Evolutionary conservation across 2,329 filamentous ascomycete genomes (phyloP).

Genomic region (Pseudohalonectria lignicola): DNA sequence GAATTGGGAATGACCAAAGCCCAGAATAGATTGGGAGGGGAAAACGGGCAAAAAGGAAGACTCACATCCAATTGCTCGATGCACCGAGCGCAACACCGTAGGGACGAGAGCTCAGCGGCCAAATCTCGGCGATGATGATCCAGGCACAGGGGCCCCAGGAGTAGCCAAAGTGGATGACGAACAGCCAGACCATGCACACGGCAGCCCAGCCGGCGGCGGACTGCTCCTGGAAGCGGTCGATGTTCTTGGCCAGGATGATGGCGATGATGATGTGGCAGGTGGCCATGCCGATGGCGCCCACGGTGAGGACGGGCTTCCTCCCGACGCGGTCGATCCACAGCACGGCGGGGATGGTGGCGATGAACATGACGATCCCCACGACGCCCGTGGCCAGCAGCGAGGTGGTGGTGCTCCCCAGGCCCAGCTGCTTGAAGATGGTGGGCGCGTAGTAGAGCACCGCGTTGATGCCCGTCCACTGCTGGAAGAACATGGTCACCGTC

Average conservation of each 20-base stretch:
- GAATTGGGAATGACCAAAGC: too few relatives aligned
- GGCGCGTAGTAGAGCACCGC: conserved; percentile 60
- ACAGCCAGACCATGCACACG: conserved; percentile 60
- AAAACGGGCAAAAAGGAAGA: background rate
- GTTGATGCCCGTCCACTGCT: conserved; percentile 41
- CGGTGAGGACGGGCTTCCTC: conserved; percentile 48
- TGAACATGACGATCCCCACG: conserved; percentile 59
- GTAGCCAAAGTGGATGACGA: conserved; percentile 61
- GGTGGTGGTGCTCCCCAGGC: conserved; percentile 36
- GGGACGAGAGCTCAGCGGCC: conserved; percentile 57
- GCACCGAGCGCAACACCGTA: conserved; percentile 62
- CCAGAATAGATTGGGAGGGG: too few relatives aligned
- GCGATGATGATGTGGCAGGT: conserved; percentile 63
- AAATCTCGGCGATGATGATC: conserved; percentile 67
- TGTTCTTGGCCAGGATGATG: conserved; percentile 53
- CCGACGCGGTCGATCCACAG: conserved; percentile 55
- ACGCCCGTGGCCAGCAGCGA: conserved; percentile 60
- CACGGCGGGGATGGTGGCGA: conserved; percentile 56
- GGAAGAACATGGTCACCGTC: conserved; percentile 51
- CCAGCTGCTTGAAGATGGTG: conserved; percentile 56
- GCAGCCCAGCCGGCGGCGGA: conserved; percentile 59
- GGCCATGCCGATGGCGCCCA: conserved; percentile 61
- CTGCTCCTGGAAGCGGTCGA: conserved; percentile 46
- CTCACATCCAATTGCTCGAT: conserved; percentile 52
- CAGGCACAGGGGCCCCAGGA: conserved; percentile 65